These are phyloP conservation scores for Diaporthe citri DNA, from an alignment of 2,329 filamentous ascomycete species.

Conservation along the genomic window DNA sequence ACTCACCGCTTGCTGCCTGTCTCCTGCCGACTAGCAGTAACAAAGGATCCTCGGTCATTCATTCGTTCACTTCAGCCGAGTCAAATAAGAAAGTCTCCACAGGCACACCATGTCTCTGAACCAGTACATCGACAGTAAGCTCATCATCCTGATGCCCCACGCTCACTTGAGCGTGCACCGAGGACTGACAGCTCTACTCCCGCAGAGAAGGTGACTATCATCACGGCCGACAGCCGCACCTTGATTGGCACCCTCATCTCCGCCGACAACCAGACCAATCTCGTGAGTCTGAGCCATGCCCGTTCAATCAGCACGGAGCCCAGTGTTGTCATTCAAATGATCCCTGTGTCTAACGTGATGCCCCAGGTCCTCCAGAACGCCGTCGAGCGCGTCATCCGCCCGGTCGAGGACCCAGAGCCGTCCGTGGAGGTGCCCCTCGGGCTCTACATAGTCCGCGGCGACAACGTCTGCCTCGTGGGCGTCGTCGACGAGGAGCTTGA, in stretches of 20 bases:
- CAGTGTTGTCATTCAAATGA: not conserved
- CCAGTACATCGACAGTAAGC: slow-evolving; percentile 50
- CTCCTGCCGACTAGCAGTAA: not conserved
- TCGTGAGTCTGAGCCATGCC: slow-evolving; percentile 62
- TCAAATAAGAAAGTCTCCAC: not conserved
- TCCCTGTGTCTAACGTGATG: not conserved
- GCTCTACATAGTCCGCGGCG: slow-evolving; percentile 91
- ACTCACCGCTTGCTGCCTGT: slow-evolving; percentile 11
- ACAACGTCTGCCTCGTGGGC: slow-evolving; percentile 93
- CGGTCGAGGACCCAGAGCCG: slow-evolving; percentile 83
- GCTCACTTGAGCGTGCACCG: not conserved
- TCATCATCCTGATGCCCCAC: not conserved
- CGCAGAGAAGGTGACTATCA: slow-evolving; percentile 88
- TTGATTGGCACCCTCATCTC: slow-evolving; percentile 85
- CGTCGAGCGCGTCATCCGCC: slow-evolving; percentile 90
- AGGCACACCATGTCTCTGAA: slow-evolving; percentile 47
- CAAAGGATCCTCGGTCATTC: not conserved
- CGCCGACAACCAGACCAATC: slow-evolving; percentile 92
- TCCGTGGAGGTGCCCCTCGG: slow-evolving; percentile 87
- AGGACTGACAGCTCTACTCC: not conserved
- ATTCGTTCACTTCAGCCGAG: slow-evolving; percentile 11
- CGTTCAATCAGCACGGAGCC: not conserved
- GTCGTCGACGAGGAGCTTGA: slow-evolving; percentile 92
- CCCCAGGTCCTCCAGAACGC: slow-evolving; percentile 81
- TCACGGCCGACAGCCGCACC: slow-evolving; percentile 93